phyloP scores from a whole-genome alignment of 306 rosid species.

The Cucurbita argyrosperma region DNA sequence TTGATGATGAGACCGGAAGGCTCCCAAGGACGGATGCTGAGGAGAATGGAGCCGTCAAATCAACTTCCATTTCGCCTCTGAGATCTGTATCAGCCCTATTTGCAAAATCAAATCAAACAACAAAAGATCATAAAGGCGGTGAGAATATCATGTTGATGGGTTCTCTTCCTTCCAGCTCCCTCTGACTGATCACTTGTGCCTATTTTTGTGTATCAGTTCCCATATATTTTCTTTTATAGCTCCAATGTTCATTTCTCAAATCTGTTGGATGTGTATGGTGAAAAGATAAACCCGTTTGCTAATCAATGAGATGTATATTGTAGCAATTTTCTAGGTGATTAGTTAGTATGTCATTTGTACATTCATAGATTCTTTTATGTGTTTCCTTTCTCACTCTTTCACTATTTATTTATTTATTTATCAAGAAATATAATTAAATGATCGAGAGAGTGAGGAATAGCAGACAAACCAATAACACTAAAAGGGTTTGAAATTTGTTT shows the following conservation, averaged over 20 bases:
- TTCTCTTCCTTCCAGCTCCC: slow-evolving; percentile 54
- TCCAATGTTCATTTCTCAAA: not conserved
- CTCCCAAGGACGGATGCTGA: slow-evolving; percentile 18
- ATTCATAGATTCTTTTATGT: not conserved
- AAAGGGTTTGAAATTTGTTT: too few species aligned
- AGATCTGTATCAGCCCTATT: slow-evolving; percentile 55
- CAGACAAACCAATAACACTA: too few species aligned
- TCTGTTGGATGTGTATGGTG: not conserved
- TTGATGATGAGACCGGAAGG: slow-evolving; percentile 26
- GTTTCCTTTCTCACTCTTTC: too few species aligned
- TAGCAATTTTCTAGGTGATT: not conserved
- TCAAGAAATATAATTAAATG: too few species aligned
- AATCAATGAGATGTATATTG: not conserved
- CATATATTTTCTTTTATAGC: not conserved
- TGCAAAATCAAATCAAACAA: slow-evolving; percentile 33
- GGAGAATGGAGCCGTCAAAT: slow-evolving; percentile 32
- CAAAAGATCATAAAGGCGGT: slow-evolving; percentile 30
- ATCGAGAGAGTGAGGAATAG: too few species aligned
- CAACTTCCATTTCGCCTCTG: slow-evolving; percentile 32
- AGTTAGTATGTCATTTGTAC: not conserved
- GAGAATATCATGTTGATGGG: slow-evolving; percentile 76
- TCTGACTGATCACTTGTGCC: slow-evolving; percentile 30
- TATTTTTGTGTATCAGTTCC: slow-evolving; percentile 9
- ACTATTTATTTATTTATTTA: too few species aligned
- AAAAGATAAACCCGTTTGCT: not conserved